A percentile compares a stretch with the other conserved stretches of the same genome.
These are phyloP conservation scores for Periglandula ipomoeae DNA, from an alignment of 2,329 filamentous ascomycete species.

Conservation along the genomic window DNA sequence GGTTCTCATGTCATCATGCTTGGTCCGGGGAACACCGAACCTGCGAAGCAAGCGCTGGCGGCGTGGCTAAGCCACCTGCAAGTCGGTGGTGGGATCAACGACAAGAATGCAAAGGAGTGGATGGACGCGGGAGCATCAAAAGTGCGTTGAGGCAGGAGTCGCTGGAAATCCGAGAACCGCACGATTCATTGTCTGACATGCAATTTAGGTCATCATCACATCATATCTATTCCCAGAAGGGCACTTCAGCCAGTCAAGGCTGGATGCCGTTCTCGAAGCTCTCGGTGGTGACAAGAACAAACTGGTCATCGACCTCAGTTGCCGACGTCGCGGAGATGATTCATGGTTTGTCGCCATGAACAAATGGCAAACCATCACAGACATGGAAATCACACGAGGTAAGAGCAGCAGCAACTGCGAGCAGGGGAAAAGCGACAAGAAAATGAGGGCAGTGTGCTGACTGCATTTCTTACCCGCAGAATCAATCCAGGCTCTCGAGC, in stretches of 20 bases:
- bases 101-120: constrained; percentile 77
- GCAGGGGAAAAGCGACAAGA: neutral
- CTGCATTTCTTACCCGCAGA: constrained; percentile 38
- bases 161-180: neutral
- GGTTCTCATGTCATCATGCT: constrained; percentile 97
- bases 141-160: constrained; percentile 49
- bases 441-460: neutral
- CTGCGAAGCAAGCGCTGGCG: constrained; percentile 65
- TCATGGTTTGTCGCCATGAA: constrained; percentile 98
- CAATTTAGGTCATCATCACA: constrained; percentile 80
- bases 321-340: constrained; percentile 59
- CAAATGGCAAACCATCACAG: constrained; percentile 96
- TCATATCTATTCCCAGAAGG: constrained; percentile 86
- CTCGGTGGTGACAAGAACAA: constrained; percentile 68
- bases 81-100: constrained; percentile 87
- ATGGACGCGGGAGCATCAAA: constrained; percentile 81
- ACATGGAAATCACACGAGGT: constrained; percentile 90
- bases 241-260: constrained; percentile 66
- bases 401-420: constrained; percentile 13
- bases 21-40: constrained; percentile 74
- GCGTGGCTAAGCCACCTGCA: constrained; percentile 78
- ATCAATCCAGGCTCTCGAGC: constrained; percentile 71
- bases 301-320: constrained; percentile 92
- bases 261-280: constrained; percentile 63
- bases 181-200: neutral